Percentiles rank a stretch among this genome's conserved stretches.
These are phyloP conservation scores for Backusella mclennaniae DNA, from an alignment of 192 early-diverging fungal genomes.

Conservation along the genomic window DNA sequence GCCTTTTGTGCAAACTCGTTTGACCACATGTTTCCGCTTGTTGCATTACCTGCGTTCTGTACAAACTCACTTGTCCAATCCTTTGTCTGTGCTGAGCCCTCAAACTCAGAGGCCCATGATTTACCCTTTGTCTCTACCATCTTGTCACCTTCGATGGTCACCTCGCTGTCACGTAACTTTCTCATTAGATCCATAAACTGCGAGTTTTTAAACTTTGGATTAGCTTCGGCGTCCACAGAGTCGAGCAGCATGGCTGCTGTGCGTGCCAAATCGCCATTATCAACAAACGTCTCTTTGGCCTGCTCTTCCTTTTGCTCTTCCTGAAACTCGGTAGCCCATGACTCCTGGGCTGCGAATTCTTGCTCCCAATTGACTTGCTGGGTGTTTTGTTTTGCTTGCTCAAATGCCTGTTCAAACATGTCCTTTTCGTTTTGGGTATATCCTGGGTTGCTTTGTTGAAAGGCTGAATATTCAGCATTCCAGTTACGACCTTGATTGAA, in stretches of 20 bases:
- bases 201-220: constrained; percentile 92
- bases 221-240: constrained; percentile 67
- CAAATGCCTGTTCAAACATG: constrained; percentile 73
- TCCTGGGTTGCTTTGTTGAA: constrained; percentile 29
- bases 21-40: constrained; percentile 34
- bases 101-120: constrained; percentile 38
- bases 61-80: constrained; percentile 34
- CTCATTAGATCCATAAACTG: constrained; percentile 93
- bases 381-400: constrained; percentile 51
- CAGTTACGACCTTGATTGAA: constrained; percentile 27
- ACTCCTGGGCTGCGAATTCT: constrained; percentile 53
- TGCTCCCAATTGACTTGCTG: constrained; percentile 51
- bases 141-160: constrained; percentile 86
- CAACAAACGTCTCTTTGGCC: constrained; percentile 15
- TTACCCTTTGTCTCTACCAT: constrained; percentile 59
- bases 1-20: constrained; percentile 21
- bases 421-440: constrained; percentile 26
- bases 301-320: constrained; percentile 31
- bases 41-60: not conserved
- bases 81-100: not conserved
- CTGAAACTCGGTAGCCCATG: constrained; percentile 57
- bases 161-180: constrained; percentile 84
- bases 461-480: constrained; percentile 51
- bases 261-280: constrained; percentile 70
- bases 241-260: constrained; percentile 83